Evolutionary conservation across 163 green algal species (phyloP).

Genomic region (Volvox carteri): DNA sequence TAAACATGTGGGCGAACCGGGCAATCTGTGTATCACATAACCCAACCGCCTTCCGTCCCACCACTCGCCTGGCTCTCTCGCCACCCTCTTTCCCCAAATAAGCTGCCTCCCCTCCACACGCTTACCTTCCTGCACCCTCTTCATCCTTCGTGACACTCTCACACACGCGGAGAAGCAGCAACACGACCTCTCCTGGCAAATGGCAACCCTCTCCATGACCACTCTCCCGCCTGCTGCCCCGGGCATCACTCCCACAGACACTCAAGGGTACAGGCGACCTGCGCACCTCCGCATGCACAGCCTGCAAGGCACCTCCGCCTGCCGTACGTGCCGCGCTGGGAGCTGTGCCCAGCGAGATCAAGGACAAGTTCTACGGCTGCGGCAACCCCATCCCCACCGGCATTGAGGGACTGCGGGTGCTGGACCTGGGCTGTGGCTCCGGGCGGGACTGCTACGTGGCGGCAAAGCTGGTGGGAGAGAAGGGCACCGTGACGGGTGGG

Average conservation of each 20-base stretch:
- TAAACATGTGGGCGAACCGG: too few relatives aligned
- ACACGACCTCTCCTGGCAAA: too few relatives aligned
- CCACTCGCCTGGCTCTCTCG: too few relatives aligned
- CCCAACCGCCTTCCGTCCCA: too few relatives aligned
- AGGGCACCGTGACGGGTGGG: conserved; percentile 74
- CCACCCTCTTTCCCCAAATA: too few relatives aligned
- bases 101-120: too few relatives aligned
- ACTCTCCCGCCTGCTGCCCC: too few relatives aligned
- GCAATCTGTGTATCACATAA: too few relatives aligned
- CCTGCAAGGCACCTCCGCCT: conserved; percentile 72
- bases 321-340: conserved; percentile 71
- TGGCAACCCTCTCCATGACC: too few relatives aligned
- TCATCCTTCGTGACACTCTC: too few relatives aligned
- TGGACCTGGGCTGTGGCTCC: conserved; percentile 92
- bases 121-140: too few relatives aligned
- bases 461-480: conserved; percentile 79
- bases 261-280: conserved; percentile 81
- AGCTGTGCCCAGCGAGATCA: conserved; percentile 86
- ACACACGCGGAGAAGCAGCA: too few relatives aligned
- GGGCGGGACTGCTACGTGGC: conserved; percentile 96
- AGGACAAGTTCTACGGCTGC: conserved; percentile 95
- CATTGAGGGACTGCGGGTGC: conserved; percentile 69
- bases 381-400: conserved; percentile 87
- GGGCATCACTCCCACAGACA: conserved; percentile 65
- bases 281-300: conserved; percentile 86